Base-by-base conservation (phyloP, 2,329 filamentous ascomycete species). In the Zymoseptoria crescenta region DNA sequence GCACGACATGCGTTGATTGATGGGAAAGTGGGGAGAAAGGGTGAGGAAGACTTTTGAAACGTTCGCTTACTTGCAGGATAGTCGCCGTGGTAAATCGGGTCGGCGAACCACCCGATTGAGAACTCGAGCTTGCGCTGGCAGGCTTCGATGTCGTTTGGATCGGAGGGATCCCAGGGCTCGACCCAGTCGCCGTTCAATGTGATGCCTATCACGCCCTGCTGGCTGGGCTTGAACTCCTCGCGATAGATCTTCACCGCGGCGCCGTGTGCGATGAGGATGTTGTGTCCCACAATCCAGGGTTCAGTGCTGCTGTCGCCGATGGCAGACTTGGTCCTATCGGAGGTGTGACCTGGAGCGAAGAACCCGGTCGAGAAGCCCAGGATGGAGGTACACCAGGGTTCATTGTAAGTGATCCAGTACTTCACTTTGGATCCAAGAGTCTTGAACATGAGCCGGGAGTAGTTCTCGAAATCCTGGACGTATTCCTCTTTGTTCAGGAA, bases 71-170 rank as follows among this genome's bases (percentile, higher is more conserved):
- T 91, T 61, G 84, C 88, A 7, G 91, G 91, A 56, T 95, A 95
- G 66, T 87, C 83, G 65, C 90, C 90, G 62, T 87, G 84, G 80
- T 95, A 95, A 71, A 96, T 84, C 35, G 90, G 89, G 76, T 95
- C 91, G 8, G 87, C 89, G 70, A 94, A 95, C 90, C 91, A 95
- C 55, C 83, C 85, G 73, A 93, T 95, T 68, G 87, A 82, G 72
- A 95, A 95, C 76, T 95, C 90, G 68, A 93, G 84, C 78, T 92
- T 92, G 71, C 89, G 87, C 69, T 89, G 80, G 64, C 83, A 85
- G 13, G 91, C 91, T 73, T 87, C 87, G 57, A 90, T 80, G 71
- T 95, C 90, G 19, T 77, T 78, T 6, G 88, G 85, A 70, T 93
- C 87, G 65, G 86, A 79, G 1, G 88, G 80, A 70, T 96, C 89